Percentiles rank a stretch among this genome's conserved stretches.
These are phyloP conservation scores for Thecaphora frezii DNA, from an alignment of 1,284 basidiomycete genomes.

Conservation along the genomic window DNA sequence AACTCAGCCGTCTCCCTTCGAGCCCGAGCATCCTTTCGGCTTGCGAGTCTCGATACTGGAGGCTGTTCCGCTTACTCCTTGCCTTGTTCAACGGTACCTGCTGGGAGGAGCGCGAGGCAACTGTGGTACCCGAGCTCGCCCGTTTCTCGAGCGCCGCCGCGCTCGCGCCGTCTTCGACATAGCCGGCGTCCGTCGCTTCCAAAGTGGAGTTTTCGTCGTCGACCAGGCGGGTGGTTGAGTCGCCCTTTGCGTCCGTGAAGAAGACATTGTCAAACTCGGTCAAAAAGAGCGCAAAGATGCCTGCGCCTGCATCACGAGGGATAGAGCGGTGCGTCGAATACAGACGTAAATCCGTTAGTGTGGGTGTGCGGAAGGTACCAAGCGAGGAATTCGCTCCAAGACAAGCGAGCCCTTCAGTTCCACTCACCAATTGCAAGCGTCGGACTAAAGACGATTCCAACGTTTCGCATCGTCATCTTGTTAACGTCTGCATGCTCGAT, in stretches of 20 bases:
- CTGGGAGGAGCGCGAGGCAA: neutral
- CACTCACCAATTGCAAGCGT: slow-evolving; percentile 47
- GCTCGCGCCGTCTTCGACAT: neutral
- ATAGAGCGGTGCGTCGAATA: too few relatives aligned
- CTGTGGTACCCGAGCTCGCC: neutral
- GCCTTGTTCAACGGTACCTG: neutral
- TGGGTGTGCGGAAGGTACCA: too few relatives aligned
- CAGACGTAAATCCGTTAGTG: neutral
- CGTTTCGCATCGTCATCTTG: slow-evolving; percentile 99
- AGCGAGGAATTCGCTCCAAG: too few relatives aligned
- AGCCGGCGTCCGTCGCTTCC: slow-evolving; percentile 3
- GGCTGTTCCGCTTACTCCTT: slow-evolving; percentile 34
- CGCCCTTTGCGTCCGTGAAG: slow-evolving; percentile 45
- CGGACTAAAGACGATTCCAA: slow-evolving; percentile 80
- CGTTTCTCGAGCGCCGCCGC: neutral
- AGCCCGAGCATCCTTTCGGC: slow-evolving; percentile 36
- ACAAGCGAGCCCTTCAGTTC: neutral
- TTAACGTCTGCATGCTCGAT: slow-evolving; percentile 85
- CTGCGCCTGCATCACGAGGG: slow-evolving; percentile 12
- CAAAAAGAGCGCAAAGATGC: slow-evolving; percentile 50
- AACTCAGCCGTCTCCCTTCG: slow-evolving; percentile 25
- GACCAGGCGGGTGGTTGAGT: slow-evolving; percentile 32
- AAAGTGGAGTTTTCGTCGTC: slow-evolving; percentile 23
- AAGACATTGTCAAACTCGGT: slow-evolving; percentile 53
- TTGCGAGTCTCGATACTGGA: slow-evolving; percentile 28